Percentiles rank a stretch among this genome's conserved stretches.
Conservation (phyloP, 2,329 filamentous ascomycete species). For the Clarireedia hainanense region DNA sequence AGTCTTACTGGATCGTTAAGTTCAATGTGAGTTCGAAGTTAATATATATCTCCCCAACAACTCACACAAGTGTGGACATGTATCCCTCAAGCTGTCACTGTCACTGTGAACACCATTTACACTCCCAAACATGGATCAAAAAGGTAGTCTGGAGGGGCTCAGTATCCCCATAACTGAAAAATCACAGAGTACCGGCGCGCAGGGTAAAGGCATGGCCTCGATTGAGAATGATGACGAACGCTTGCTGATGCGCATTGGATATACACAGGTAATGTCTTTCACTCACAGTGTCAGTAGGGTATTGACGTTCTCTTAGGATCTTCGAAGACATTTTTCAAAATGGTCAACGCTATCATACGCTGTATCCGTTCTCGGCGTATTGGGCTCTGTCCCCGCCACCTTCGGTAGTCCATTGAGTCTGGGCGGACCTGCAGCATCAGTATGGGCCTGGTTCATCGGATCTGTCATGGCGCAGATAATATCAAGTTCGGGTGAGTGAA, state of each 20-base stretch:
- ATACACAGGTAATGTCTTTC: slow-evolving; percentile 45
- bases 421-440: slow-evolving; percentile 54
- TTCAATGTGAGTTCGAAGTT: too few species aligned
- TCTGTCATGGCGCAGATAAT: slow-evolving; percentile 58
- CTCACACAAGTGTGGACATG: neutral
- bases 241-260: slow-evolving; percentile 52
- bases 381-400: slow-evolving; percentile 58
- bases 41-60: too few species aligned
- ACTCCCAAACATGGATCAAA: neutral
- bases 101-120: neutral
- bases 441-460: slow-evolving; percentile 59
- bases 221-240: slow-evolving; percentile 52
- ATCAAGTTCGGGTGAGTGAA: slow-evolving; percentile 43
- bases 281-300: neutral
- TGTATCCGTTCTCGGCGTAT: slow-evolving; percentile 55
- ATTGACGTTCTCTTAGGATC: slow-evolving; percentile 37
- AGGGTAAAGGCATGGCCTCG: slow-evolving; percentile 34
- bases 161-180: neutral
- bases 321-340: slow-evolving; percentile 55
- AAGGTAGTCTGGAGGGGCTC: neutral
- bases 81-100: neutral
- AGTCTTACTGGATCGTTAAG: neutral
- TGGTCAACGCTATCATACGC: slow-evolving; percentile 61
- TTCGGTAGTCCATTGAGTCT: slow-evolving; percentile 50
- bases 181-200: neutral